Conservation (phyloP, 2,329 filamentous ascomycete genomes). For the Epichloe bromicola region DNA sequence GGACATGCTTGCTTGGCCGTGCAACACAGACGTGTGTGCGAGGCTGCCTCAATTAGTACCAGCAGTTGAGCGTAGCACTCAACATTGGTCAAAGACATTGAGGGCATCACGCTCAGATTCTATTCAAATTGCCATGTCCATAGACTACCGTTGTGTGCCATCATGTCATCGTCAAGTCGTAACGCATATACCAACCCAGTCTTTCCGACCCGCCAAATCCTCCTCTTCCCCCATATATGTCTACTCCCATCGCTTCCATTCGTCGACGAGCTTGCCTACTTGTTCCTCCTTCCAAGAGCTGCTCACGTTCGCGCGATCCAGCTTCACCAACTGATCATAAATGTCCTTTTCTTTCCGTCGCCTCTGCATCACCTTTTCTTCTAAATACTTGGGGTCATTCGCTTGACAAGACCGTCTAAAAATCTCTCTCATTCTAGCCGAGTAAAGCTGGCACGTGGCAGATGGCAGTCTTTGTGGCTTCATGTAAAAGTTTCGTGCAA, state of each 20-base stretch:
- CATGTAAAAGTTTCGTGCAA: conserved; percentile 54
- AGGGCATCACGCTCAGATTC: too few species aligned
- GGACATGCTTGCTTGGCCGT: too few species aligned
- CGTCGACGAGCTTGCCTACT: conserved; percentile 35
- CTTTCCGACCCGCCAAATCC: background rate
- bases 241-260: conserved; percentile 47
- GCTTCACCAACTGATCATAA: conserved; percentile 35
- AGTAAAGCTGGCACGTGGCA: conserved; percentile 68
- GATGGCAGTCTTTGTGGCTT: conserved; percentile 41
- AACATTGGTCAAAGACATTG: too few species aligned
- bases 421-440: conserved; percentile 60
- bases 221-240: background rate
- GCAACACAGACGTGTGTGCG: too few species aligned
- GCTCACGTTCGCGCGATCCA: conserved; percentile 24
- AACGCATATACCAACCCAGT: background rate
- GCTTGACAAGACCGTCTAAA: conserved; percentile 55
- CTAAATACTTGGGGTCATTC: conserved; percentile 54
- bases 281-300: conserved; percentile 28
- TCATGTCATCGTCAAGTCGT: conserved; percentile 4
- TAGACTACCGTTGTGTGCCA: background rate
- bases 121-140: background rate
- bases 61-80: too few species aligned
- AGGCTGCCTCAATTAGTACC: too few species aligned
- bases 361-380: conserved; percentile 42
- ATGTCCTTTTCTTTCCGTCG: conserved; percentile 47